phyloP scores from a whole-genome alignment of 164 flowering plant species.

The Tetrastigma voinierianum region DNA sequence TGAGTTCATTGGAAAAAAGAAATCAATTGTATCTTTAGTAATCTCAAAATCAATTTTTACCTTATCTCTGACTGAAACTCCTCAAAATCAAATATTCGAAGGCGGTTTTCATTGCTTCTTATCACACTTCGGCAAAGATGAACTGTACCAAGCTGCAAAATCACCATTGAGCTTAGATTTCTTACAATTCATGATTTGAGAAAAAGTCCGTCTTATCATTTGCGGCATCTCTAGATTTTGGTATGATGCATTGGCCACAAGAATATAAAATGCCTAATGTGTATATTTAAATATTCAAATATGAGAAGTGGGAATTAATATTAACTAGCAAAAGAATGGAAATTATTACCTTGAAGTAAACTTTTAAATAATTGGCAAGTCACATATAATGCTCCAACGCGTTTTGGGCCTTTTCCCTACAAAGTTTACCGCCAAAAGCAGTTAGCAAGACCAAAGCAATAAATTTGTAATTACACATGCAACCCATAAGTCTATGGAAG shows the following conservation, averaged over 20 bases:
- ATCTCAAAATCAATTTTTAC: constrained; percentile 26
- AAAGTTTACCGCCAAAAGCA: constrained; percentile 8
- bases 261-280: neutral
- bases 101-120: constrained; percentile 97
- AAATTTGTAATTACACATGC: neutral
- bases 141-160: constrained; percentile 89
- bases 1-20: neutral
- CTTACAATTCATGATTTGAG: neutral
- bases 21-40: neutral
- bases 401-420: constrained; percentile 95
- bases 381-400: constrained; percentile 93
- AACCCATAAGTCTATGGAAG: neutral
- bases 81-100: constrained; percentile 93
- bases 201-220: too few species aligned
- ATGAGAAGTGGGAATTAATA: neutral
- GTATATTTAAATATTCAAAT: too few species aligned
- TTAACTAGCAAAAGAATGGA: neutral
- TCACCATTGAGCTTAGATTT: neutral
- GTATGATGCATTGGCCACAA: neutral
- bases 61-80: constrained; percentile 93
- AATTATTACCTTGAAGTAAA: constrained; percentile 79
- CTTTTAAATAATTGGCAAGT: constrained; percentile 96
- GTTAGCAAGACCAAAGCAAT: constrained; percentile 12
- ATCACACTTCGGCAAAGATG: constrained; percentile 97
- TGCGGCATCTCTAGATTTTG: too few species aligned